Evolutionary conservation across 2,329 filamentous ascomycete species (phyloP).

Genomic region (Calonectria montana): DNA sequence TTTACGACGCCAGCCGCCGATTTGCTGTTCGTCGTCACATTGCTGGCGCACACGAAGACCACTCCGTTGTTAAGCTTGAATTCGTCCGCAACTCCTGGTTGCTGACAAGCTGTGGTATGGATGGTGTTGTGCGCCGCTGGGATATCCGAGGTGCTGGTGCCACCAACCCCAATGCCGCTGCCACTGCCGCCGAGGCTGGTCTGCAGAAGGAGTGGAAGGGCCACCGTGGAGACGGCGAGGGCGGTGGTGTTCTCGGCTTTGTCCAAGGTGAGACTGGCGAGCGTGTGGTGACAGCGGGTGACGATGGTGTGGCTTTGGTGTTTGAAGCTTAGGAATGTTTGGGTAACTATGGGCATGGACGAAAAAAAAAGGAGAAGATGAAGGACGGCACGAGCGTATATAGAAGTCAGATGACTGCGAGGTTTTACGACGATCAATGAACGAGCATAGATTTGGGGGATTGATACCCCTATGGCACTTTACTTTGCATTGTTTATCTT

Average conservation of each 20-base stretch:
- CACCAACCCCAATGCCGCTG: constrained; percentile 44
- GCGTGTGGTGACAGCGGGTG: constrained; percentile 87
- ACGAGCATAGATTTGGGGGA: constrained; percentile 38
- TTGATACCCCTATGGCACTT: constrained; percentile 33
- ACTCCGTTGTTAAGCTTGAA: constrained; percentile 91
- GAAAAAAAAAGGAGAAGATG: constrained; percentile 21
- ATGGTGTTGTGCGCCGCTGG: constrained; percentile 91
- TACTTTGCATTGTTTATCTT: neutral
- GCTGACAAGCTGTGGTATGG: constrained; percentile 90
- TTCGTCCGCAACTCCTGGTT: constrained; percentile 79
- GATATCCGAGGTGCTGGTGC: constrained; percentile 69
- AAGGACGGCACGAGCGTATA: constrained; percentile 23
- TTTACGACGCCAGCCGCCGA: constrained; percentile 87
- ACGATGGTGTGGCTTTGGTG: constrained; percentile 79
- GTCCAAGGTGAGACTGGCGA: constrained; percentile 82
- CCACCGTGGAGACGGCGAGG: constrained; percentile 85
- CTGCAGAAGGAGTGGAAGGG: constrained; percentile 90
- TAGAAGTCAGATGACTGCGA: constrained; percentile 30
- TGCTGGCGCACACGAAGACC: constrained; percentile 85
- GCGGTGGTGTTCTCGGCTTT: constrained; percentile 90
- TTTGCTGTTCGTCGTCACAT: constrained; percentile 90
- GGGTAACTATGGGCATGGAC: neutral
- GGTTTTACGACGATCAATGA: constrained; percentile 36
- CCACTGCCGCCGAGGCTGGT: constrained; percentile 65
- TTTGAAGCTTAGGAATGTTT: constrained; percentile 64